Conservation (phyloP, 2,329 filamentous ascomycete species). For the Apiospora saccharicola region DNA sequence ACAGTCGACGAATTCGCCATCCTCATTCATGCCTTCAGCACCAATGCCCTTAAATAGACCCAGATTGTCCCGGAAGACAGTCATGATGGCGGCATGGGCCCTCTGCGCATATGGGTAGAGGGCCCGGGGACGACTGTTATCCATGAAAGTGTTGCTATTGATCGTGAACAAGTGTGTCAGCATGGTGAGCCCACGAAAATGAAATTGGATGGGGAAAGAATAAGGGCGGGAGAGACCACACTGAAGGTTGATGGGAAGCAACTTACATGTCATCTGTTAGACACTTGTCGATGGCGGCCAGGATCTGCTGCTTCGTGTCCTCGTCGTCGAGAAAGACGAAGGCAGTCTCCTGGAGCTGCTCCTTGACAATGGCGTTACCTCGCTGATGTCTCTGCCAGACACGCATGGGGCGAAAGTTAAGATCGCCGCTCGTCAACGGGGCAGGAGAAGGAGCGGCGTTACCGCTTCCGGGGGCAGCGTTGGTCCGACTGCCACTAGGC, state of each 20-base stretch:
- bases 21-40: background rate
- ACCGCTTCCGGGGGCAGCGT: background rate
- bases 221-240: too few relatives aligned
- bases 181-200: background rate
- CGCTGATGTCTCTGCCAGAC: background rate
- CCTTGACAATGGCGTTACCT: background rate
- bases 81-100: background rate
- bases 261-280: background rate
- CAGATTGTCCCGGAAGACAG: background rate
- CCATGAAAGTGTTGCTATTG: background rate
- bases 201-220: too few relatives aligned
- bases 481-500: background rate
- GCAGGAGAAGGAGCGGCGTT: background rate
- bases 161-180: background rate
- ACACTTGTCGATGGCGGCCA: background rate
- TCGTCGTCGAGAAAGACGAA: background rate
- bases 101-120: background rate
- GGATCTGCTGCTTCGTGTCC: background rate
- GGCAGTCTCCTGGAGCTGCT: background rate
- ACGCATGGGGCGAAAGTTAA: background rate
- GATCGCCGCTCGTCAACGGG: background rate
- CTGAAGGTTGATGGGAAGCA: background rate
- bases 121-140: background rate
- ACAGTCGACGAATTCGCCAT: background rate
- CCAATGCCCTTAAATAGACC: background rate